Percentiles rank a stretch among this genome's conserved stretches.
Conservation (phyloP, 495 filamentous ascomycete genomes). For the Rhypophila decipiens region DNA sequence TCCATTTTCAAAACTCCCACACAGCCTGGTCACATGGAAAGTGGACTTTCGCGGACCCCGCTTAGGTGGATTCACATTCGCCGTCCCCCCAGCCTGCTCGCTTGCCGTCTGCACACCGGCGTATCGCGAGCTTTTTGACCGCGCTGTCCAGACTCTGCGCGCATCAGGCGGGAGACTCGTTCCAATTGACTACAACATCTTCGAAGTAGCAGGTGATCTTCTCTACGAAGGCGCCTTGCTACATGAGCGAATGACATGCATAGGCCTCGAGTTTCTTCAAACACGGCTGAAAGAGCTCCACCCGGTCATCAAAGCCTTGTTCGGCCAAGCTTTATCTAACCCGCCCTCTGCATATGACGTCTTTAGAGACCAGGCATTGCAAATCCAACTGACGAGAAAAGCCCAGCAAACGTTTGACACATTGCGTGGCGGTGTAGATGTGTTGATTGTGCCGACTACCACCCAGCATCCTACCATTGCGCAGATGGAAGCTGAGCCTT, state of each 20-base stretch:
- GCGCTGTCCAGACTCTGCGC: constrained; percentile 36
- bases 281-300: constrained; percentile 42
- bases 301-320: constrained; percentile 49
- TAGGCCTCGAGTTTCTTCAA: constrained; percentile 18
- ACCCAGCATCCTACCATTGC: constrained; percentile 53
- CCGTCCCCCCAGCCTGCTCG: constrained; percentile 41
- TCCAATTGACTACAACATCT: constrained; percentile 47
- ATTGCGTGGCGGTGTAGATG: constrained; percentile 41
- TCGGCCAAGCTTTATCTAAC: constrained; percentile 38
- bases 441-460: constrained; percentile 55
- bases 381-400: constrained; percentile 36
- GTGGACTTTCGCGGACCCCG: constrained; percentile 43
- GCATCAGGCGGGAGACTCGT: constrained; percentile 41
- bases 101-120: constrained; percentile 40
- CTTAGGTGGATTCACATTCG: constrained; percentile 45
- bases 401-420: constrained; percentile 43
- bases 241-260: constrained; percentile 46
- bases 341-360: constrained; percentile 47
- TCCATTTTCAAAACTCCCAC: constrained; percentile 46
- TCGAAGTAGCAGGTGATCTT: constrained; percentile 49
- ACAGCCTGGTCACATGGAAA: constrained; percentile 35
- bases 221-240: constrained; percentile 53
- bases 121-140: constrained; percentile 40
- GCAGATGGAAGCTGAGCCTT: constrained; percentile 50
- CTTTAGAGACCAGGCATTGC: constrained; percentile 50